Base-by-base conservation (phyloP, 345 rosid species). In the Schrenkiella parvula region DNA sequence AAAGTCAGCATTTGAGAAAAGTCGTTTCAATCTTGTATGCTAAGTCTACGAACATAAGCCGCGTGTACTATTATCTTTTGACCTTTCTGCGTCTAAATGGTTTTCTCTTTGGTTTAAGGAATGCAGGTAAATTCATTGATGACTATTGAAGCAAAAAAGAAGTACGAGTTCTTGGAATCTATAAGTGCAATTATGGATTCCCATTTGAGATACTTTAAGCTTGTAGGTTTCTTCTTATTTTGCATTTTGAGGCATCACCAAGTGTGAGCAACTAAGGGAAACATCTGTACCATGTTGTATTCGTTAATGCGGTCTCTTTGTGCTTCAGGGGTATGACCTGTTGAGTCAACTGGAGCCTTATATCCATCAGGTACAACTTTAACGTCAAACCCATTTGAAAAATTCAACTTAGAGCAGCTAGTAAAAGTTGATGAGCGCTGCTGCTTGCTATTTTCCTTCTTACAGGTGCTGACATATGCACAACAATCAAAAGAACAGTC, bases 121-220 rank as follows among this genome's bases (percentile, higher is more conserved):
- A 70, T 85, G 83, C 93, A 92, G 95, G 96, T 85, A 70, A 89
- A 77, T 48, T 83, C 87, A 13, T 86, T 92, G 68, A 85, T 87
- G 88, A 86, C 81, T 75, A 72, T 92, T 55, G 98, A 89, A 88
- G 79, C 89, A 1, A 92, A 83, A 83, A 89, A 92, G 87, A 89
- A 92, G 83, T 82, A 84, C 1, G 95, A 89, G 86, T 92, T 92
- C 80, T 66, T 92, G 85, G 96, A 92, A 84, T 88, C 92, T 56
- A 77, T 89, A 35, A 89, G 98, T 88, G 88, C 92, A 70, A 87
- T 89, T 66, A 83, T 89, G 98, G 92, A 89, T 82, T 89, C 86
- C 46, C 96, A 92, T 83, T 82, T 92, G 73, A 85, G 86, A 85
- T 86, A 86, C 75, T 92, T 89, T 72, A 92, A 89, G 83, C 87